Percentiles rank a stretch among this genome's conserved stretches.
Evolutionary conservation across 2,329 filamentous ascomycete genomes (phyloP).

Genomic region (Mycosphaerella sp.): DNA sequence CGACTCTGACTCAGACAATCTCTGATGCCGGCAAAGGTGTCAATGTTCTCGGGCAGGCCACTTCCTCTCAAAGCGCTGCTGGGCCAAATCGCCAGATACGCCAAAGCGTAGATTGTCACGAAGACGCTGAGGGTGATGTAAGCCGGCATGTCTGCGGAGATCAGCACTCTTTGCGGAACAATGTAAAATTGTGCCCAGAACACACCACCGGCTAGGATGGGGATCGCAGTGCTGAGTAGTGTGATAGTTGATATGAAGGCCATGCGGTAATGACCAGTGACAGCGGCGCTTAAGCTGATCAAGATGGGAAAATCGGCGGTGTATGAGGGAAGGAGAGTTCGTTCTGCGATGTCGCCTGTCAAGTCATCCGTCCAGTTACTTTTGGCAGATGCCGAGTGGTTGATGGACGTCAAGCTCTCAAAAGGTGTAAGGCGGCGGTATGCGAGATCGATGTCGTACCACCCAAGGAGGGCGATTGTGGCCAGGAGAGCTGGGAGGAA

Average conservation of each 20-base stretch:
- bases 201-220: conserved; percentile 61
- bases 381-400: conserved; percentile 24
- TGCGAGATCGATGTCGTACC: conserved; percentile 60
- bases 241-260: conserved; percentile 56
- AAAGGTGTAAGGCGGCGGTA: conserved; percentile 64
- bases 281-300: conserved; percentile 51
- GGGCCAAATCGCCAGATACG: conserved; percentile 65
- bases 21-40: conserved; percentile 67
- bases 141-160: conserved; percentile 66
- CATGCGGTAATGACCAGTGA: conserved; percentile 59
- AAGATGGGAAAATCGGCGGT: conserved; percentile 59
- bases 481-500: conserved; percentile 66
- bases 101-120: conserved; percentile 62
- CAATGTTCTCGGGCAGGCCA: conserved; percentile 54
- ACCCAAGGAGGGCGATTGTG: conserved; percentile 58
- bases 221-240: conserved; percentile 55
- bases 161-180: conserved; percentile 46
- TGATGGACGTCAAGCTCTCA: conserved; percentile 49
- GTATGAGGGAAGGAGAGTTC: conserved; percentile 64
- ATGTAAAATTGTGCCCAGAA: conserved; percentile 65
- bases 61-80: conserved; percentile 39
- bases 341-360: conserved; percentile 56
- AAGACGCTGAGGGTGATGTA: conserved; percentile 68
- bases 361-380: conserved; percentile 11
- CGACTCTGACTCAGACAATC: conserved; percentile 69